Conservation (phyloP, 2,329 filamentous ascomycete species). For the Aspergillus udagawae region DNA sequence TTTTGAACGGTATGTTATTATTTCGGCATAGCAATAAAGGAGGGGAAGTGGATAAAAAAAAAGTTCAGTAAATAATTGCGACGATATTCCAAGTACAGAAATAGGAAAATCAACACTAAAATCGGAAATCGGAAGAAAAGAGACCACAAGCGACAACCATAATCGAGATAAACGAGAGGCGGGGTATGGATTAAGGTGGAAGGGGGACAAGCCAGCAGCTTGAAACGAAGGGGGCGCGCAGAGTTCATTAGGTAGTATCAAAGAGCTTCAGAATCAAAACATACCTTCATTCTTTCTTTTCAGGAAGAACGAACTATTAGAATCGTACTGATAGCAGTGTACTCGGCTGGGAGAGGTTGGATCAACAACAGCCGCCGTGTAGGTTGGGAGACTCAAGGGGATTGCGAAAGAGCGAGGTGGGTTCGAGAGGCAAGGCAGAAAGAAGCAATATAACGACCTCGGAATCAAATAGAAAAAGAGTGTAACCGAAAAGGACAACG, state of each 20-base stretch:
- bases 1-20: conserved; percentile 4
- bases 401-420: background rate
- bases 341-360: conserved; percentile 1
- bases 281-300: conserved; percentile 21
- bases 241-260: background rate
- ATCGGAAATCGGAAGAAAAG: conserved; percentile 2
- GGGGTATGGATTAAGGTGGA: background rate
- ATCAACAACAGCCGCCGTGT: conserved; percentile 2
- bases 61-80: background rate
- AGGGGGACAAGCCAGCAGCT: background rate
- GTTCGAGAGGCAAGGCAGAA: background rate
- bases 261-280: background rate
- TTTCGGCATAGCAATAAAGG: conserved; percentile 2
- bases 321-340: conserved; percentile 1
- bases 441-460: background rate
- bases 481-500: background rate
- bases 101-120: background rate
- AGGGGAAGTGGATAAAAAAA: background rate
- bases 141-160: conserved; percentile 11
- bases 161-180: conserved; percentile 18
- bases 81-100: background rate
- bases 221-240: conserved; percentile 7
- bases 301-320: background rate
- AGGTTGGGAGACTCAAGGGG: background rate
- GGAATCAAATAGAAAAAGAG: background rate